Evolutionary conservation across 176 grass and related monocot species (phyloP), one percentile per base, ranked within the genome.

Genomic region (Rhynchospora tenuis): DNA sequence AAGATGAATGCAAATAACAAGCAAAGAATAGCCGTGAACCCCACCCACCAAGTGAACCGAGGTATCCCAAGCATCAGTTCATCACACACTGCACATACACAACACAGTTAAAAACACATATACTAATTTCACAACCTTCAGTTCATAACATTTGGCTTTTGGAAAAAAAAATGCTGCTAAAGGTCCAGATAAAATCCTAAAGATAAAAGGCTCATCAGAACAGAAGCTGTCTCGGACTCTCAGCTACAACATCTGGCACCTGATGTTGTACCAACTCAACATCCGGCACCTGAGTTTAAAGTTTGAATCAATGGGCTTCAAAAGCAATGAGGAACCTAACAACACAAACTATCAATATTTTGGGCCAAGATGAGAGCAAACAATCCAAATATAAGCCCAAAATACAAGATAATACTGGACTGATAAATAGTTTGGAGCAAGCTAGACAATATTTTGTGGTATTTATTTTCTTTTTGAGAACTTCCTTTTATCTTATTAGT

Each of bases 31-130:
- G 86, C 89, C 26, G 83, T 88, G 9, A 91, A 80, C 23, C 88
- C 96, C 50, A 93, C 79, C 91, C 91, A 89, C 96, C 89, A 98
- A 48, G 96, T 70, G 84, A 89, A 86, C 82, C 56, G 78, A 6
- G 93, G 89, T 84, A 86, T 90, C 71, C 91, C 91, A 57, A 98
- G 59, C 76, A 91, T 24, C 78, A 99, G 87, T 46, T 95, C 86
- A 65, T 93, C 96, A 5, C 93, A 95, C 42, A 89, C 92, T 98
- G 89, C 85, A 89, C 6, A 81, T 20, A 78, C 75, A 17, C 13
- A 83, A 55, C 73, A 76, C 22, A 56, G 48, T 17, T 17, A 13
- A 19, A 76, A 24, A 15, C 28, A 28, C 19, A 22, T 52, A 75
- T 75, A 15, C 55, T 55, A 56, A 29, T 77, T 19, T 23, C 50